These are phyloP conservation scores for Plantago coronopus DNA, from an alignment of 305 asterid genomes.

Conservation along the genomic window DNA sequence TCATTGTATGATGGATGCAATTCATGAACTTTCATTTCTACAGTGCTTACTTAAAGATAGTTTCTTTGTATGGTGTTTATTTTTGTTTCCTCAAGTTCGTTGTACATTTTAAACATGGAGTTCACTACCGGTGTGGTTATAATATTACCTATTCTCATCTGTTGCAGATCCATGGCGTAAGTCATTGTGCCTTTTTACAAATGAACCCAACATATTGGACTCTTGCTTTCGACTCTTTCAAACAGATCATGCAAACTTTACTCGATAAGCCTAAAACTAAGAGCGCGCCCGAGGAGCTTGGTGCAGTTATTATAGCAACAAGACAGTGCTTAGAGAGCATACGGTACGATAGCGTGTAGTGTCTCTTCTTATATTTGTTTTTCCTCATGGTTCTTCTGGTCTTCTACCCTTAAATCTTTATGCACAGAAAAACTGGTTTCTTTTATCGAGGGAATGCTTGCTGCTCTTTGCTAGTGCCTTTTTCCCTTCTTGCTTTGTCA, in stretches of 20 bases:
- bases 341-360: constrained; percentile 40
- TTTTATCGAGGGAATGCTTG: constrained; percentile 14
- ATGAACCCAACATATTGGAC: constrained; percentile 55
- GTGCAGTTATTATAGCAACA: constrained; percentile 42
- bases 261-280: constrained; percentile 35
- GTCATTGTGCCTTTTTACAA: constrained; percentile 39
- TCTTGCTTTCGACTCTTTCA: constrained; percentile 46
- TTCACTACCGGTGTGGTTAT: constrained; percentile 9
- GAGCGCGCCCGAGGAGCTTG: constrained; percentile 27
- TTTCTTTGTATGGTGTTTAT: not conserved
- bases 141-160: constrained; percentile 16
- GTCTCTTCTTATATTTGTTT: constrained; percentile 3
- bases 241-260: constrained; percentile 42
- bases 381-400: not conserved
- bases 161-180: constrained; percentile 56
- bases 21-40: not conserved
- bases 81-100: not conserved
- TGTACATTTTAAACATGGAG: not conserved
- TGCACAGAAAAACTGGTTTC: constrained; percentile 5
- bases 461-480: constrained; percentile 15
- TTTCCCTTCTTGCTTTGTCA: constrained; percentile 2
- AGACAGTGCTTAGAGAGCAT: constrained; percentile 60
- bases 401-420: constrained; percentile 19
- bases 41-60: not conserved
- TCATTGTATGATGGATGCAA: no score